Evolutionary conservation across 1,284 basidiomycete genomes (phyloP).

Genomic region (Naganishia sp.): DNA sequence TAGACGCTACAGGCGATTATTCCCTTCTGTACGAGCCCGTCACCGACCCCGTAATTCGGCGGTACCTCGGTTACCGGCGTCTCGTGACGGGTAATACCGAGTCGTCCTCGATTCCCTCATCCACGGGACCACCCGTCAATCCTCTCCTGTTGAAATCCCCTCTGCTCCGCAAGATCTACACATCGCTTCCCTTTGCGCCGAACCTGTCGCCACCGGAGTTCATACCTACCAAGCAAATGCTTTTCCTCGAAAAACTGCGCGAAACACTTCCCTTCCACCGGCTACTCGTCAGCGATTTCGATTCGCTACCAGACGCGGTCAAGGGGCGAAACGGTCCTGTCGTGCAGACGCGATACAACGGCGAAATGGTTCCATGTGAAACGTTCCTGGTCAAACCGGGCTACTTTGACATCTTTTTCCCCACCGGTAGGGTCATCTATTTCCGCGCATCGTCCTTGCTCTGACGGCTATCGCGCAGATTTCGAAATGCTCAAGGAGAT

Average conservation of each 20-base stretch:
- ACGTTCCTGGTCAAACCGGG: constrained; percentile 93
- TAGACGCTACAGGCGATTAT: constrained; percentile 83
- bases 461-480: constrained; percentile 56
- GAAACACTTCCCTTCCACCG: constrained; percentile 86
- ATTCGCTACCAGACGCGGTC: constrained; percentile 80
- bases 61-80: constrained; percentile 63
- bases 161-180: constrained; percentile 64
- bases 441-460: background rate
- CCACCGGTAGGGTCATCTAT: constrained; percentile 61
- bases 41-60: constrained; percentile 76
- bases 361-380: constrained; percentile 81
- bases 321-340: constrained; percentile 86
- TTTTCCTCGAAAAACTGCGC: constrained; percentile 79
- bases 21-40: constrained; percentile 80
- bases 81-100: constrained; percentile 55
- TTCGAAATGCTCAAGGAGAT: constrained; percentile 82
- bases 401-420: constrained; percentile 99
- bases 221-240: constrained; percentile 88
- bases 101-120: constrained; percentile 26
- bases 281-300: constrained; percentile 90
- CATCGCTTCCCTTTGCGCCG: constrained; percentile 78
- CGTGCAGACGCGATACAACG: constrained; percentile 87
- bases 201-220: constrained; percentile 90
- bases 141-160: constrained; percentile 45
- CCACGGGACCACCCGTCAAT: constrained; percentile 43